A percentile compares a stretch with the other conserved stretches of the same genome.
These are phyloP conservation scores for Discostella pseudostelligera DNA, from an alignment of 108 stramenopile species.

Conservation along the genomic window DNA sequence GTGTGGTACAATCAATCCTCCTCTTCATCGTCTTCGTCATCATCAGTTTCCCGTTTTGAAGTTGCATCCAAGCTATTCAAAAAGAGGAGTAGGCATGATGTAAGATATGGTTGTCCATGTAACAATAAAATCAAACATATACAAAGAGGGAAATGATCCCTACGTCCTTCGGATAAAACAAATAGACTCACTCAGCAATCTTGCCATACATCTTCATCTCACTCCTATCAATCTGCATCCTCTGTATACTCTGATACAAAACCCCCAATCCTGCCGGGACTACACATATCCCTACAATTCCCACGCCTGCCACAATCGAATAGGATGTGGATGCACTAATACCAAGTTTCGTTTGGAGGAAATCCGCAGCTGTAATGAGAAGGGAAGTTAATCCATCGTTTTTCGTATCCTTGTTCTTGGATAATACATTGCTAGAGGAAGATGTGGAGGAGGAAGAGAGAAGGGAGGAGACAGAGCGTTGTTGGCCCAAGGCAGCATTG, in stretches of 20 bases:
- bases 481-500: constrained; percentile 25
- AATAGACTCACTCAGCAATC: constrained; percentile 41
- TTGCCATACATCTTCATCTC: constrained; percentile 58
- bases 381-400: constrained; percentile 29
- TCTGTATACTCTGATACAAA: constrained; percentile 39
- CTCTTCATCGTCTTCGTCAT: constrained; percentile 22
- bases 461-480: constrained; percentile 8
- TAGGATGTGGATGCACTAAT: constrained; percentile 28
- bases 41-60: constrained; percentile 27
- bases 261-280: constrained; percentile 34
- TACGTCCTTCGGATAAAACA: neutral
- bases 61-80: constrained; percentile 33
- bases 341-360: constrained; percentile 24
- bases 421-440: neutral
- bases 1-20: too few relatives aligned
- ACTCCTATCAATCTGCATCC: constrained; percentile 43
- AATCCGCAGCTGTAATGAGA: constrained; percentile 21
- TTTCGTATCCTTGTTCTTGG: neutral
- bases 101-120: neutral
- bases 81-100: neutral
- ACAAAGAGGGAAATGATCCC: neutral
- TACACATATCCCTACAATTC: constrained; percentile 25
- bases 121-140: neutral
- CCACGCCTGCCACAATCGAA: constrained; percentile 33
- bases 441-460: neutral